Base-by-base conservation (phyloP, 73 alveolate species). In the Tetrahymena thermophila region DNA sequence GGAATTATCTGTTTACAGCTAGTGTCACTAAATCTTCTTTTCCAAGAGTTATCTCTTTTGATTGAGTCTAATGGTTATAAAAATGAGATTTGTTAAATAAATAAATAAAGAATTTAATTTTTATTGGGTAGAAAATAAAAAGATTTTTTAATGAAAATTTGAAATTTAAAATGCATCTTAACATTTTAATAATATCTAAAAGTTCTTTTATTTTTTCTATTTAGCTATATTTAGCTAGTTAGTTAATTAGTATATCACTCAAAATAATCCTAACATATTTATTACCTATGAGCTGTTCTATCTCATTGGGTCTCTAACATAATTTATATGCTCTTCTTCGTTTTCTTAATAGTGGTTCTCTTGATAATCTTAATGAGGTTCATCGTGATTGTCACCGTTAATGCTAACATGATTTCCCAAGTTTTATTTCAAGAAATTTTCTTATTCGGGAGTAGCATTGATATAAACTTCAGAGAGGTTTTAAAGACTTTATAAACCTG, bases 11-110 rank as follows among this genome's bases (percentile, higher is more conserved):
- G 11, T 38, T 85, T 57, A 96, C 98, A 84, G 98, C 99, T 34
- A 96, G 83, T 4, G 95, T 93, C 85, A 97, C 99, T 35, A 96
- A 37, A 93, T 97, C 97, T 35, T 97, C 98, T 94, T 97, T 43
- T 43, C 93, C 42, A 21, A 97, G 42, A 56, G 95, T 96, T 25
- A 93, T 84, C 56, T 96, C 97, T 38, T 71, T 71, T 84, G 35
- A n/a, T 71, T 71, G 40, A 28, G 40, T 42, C 89, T 71, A 28
- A 28, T 28, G 35, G 89, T 71, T n/a, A 71, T 56, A 28, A 71
- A 28, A 28, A 28, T n/a, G 37, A 28, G 89, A 71, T 71, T 71
- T 71, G 35, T n/a, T 28, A 71, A 23, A 19, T 40, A 40, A 40
- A 40, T 28, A 71, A 23, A 19, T 40, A 40, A 40, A 40, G 44